Conservation (phyloP, 179 eudicot species). For the Carnegiea gigantea region DNA sequence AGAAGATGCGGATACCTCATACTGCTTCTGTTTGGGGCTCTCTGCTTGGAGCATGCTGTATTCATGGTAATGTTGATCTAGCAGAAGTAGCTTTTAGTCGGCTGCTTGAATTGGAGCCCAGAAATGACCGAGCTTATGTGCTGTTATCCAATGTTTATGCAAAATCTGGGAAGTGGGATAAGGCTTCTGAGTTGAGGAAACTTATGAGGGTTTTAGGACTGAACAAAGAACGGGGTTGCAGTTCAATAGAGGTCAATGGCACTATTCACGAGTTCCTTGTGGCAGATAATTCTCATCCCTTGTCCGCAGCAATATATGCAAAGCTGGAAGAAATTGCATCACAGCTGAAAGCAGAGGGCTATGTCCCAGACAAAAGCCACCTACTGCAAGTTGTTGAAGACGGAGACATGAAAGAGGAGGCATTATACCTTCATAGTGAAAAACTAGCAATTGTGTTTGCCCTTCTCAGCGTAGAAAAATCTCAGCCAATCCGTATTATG, state of each 20-base stretch:
- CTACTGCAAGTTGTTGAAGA: slow-evolving; percentile 44
- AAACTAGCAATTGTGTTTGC: slow-evolving; percentile 44
- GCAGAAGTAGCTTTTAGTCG: slow-evolving; percentile 1
- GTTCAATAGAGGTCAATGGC: slow-evolving; percentile 34
- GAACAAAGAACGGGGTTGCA: slow-evolving; percentile 48
- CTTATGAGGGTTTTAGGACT: slow-evolving; percentile 42
- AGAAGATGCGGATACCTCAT: not conserved
- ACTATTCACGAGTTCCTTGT: slow-evolving; percentile 46
- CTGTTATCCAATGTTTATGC: slow-evolving; percentile 5
- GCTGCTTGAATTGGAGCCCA: not conserved
- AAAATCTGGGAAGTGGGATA: slow-evolving; percentile 41
- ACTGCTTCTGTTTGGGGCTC: slow-evolving; percentile 2
- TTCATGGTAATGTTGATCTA: not conserved
- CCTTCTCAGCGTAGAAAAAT: not conserved
- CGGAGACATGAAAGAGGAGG: slow-evolving; percentile 40
- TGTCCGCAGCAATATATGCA: slow-evolving; percentile 30
- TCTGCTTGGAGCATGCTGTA: not conserved
- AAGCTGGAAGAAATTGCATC: slow-evolving; percentile 45
- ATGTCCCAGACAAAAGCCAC: slow-evolving; percentile 30
- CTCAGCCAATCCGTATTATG: slow-evolving; percentile 34
- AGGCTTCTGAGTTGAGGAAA: slow-evolving; percentile 40
- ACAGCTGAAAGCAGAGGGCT: not conserved
- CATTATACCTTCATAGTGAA: slow-evolving; percentile 14
- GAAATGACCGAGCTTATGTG: not conserved
- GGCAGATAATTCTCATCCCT: slow-evolving; percentile 33